Evolutionary conservation across 2,329 filamentous ascomycete genomes (phyloP).

Genomic region (Verticillium nonalfalfae): DNA sequence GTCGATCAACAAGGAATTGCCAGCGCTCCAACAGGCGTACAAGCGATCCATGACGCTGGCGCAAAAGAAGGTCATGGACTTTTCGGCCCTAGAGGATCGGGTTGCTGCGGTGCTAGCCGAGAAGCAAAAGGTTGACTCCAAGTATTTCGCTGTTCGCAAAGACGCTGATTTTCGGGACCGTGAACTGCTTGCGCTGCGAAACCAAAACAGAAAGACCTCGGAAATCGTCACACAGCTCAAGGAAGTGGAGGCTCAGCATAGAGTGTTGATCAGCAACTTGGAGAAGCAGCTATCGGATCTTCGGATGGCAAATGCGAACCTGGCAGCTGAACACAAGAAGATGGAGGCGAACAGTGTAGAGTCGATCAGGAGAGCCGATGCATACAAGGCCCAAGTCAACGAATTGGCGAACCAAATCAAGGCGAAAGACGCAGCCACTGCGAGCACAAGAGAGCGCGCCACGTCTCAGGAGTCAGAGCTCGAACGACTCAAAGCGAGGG

Average conservation of each 20-base stretch:
- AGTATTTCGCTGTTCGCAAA: slow-evolving; percentile 95
- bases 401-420: slow-evolving; percentile 72
- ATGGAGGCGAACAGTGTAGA: slow-evolving; percentile 69
- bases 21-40: slow-evolving; percentile 85
- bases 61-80: slow-evolving; percentile 79
- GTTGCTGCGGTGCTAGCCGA: slow-evolving; percentile 70
- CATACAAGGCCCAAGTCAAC: slow-evolving; percentile 65
- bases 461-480: slow-evolving; percentile 65
- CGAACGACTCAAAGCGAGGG: slow-evolving; percentile 70
- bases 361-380: slow-evolving; percentile 61
- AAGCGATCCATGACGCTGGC: slow-evolving; percentile 82
- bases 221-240: slow-evolving; percentile 93
- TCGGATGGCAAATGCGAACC: slow-evolving; percentile 67
- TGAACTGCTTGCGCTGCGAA: slow-evolving; percentile 72
- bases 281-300: slow-evolving; percentile 87
- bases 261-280: slow-evolving; percentile 70
- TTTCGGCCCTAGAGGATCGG: slow-evolving; percentile 69
- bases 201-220: slow-evolving; percentile 82
- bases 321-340: slow-evolving; percentile 67
- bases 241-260: slow-evolving; percentile 74
- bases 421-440: slow-evolving; percentile 61
- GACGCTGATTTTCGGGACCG: slow-evolving; percentile 79
- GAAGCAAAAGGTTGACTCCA: slow-evolving; percentile 95
- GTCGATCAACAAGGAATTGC: slow-evolving; percentile 80
- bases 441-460: slow-evolving; percentile 47